Conservation (phyloP, 345 rosid genomes). For the Boechera retrofracta region DNA sequence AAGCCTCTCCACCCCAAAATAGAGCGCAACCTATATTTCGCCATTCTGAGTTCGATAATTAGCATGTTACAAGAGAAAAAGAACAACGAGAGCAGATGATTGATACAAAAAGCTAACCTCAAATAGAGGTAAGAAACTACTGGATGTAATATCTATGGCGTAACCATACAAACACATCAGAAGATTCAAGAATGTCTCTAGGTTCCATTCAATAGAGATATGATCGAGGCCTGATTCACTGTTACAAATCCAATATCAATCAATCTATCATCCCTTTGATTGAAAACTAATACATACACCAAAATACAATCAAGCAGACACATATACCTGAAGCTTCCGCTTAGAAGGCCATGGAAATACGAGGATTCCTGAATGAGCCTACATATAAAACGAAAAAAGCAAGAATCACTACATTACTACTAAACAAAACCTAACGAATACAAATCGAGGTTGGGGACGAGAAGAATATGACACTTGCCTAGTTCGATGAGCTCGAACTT, state of each 20-base stretch:
- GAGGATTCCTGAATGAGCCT: constrained; percentile 67
- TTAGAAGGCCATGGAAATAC: constrained; percentile 64
- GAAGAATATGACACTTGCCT: constrained; percentile 44
- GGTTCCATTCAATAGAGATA: constrained; percentile 59
- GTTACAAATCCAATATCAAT: constrained; percentile 38
- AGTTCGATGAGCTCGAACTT: constrained; percentile 55
- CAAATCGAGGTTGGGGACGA: background rate
- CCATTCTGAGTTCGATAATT: background rate
- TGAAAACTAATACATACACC: background rate
- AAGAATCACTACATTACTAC: background rate
- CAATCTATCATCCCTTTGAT: background rate
- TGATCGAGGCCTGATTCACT: constrained; percentile 61
- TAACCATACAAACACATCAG: constrained; percentile 58
- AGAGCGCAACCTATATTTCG: constrained; percentile 60
- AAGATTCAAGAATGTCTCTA: constrained; percentile 56
- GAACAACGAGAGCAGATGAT: constrained; percentile 9
- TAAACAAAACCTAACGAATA: background rate
- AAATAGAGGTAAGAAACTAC: constrained; percentile 60
- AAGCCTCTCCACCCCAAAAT: constrained; percentile 68
- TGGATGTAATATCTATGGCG: constrained; percentile 51
- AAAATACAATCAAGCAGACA: constrained; percentile 7
- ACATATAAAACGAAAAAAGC: background rate
- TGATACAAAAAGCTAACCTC: constrained; percentile 52
- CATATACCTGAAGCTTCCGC: constrained; percentile 70
- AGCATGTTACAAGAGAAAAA: constrained; percentile 10